Base-by-base conservation (phyloP, 805 yeast genomes). In the Yarrowia sp. region DNA sequence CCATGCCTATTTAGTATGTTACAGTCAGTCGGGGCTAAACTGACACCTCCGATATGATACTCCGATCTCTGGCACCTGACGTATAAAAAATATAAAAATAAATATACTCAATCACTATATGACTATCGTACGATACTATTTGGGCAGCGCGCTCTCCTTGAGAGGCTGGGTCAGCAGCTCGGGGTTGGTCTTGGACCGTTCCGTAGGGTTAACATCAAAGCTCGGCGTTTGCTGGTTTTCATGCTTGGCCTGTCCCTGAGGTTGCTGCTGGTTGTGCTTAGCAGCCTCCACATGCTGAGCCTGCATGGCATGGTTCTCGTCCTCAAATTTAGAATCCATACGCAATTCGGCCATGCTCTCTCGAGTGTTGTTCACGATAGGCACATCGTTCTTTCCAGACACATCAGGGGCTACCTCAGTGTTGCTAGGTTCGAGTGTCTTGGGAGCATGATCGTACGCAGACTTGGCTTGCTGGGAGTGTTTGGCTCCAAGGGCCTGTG, bases 101-200 rank as follows among this genome's bases (percentile, higher is more conserved):
- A 48, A 48, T 48, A 48, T 36, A 22, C 28, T 22, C 28, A 22
- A 22, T 22, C 28, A 22, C 28, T 22, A 22, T 22, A 22, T 22
- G 28, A 22, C 28, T 22, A 22, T 14, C 28, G 15, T 8, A 15
- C 9, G 13, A 8, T 8, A 14, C 41, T 35, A 48, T 35, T 48
- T 48, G n/a, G 58, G 58, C 18, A 51, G 9, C 2, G 58, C 58
- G n/a, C 43, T 36, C 14, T 51, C 43, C 58, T 51, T 51, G 33
- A 51, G 31, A 14, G 58, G 43, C 35, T 51, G 58, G 9, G 58
- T 17, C 22, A 51, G 33, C 14, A 51, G 10, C 35, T 36, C 35
- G 1, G 58, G 58, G 14, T 38, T 51, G 22, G 33, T 36, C 13
- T 8, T 1, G 14, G 58, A 51, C 5, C 58, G 32, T 33, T 51